These are phyloP conservation scores for Sorghum bicolor DNA, from an alignment of 176 grass and related monocot genomes.

Conservation along the genomic window Sorghum_bicolor_NCBIv3 NC_012873.2:55474001-55474500, in stretches of 20 bases:
- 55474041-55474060: slow-evolving; percentile 40
- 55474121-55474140: slow-evolving; percentile 1
- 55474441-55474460: too few relatives aligned
- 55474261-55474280: slow-evolving; percentile 28
- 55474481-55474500: too few relatives aligned
- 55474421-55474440: too few relatives aligned
- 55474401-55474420: background rate
- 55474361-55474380: background rate
- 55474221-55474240: slow-evolving; percentile 47
- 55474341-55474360: background rate
- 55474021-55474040: slow-evolving; percentile 21
- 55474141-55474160: background rate
- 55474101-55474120: background rate
- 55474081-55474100: background rate
- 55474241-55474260: slow-evolving; percentile 50
- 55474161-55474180: slow-evolving; percentile 39
- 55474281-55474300: too few relatives aligned
- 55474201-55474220: slow-evolving; percentile 44
- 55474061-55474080: slow-evolving; percentile 26
- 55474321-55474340: background rate
- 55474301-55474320: background rate
- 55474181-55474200: slow-evolving; percentile 52
- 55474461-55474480: too few relatives aligned
- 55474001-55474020: background rate
- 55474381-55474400: background rate